Conservation (phyloP, 257 asterid species). For the Solanum microdontum region DNA sequence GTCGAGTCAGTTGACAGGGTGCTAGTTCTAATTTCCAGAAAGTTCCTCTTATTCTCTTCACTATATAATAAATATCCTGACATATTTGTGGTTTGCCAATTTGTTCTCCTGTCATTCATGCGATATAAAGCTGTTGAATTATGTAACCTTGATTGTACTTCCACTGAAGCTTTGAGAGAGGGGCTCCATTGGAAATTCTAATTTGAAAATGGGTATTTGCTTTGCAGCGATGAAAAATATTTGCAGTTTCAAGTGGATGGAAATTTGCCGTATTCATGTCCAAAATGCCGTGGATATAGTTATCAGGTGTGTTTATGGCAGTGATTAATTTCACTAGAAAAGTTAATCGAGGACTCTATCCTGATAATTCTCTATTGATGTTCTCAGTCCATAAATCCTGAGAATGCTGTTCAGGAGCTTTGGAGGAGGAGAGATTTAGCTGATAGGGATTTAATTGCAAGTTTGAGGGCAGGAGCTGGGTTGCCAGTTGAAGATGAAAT, state of each 20-base stretch:
- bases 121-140: neutral
- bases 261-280: slow-evolving; percentile 82
- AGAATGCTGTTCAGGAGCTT: slow-evolving; percentile 94
- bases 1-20: neutral
- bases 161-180: neutral
- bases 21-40: neutral
- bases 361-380: neutral
- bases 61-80: neutral
- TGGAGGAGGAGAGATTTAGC: slow-evolving; percentile 92
- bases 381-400: slow-evolving; percentile 57
- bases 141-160: neutral
- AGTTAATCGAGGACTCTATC: neutral
- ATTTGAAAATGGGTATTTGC: slow-evolving; percentile 2
- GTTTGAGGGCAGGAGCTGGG: slow-evolving; percentile 89
- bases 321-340: neutral
- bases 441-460: slow-evolving; percentile 70
- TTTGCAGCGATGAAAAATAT: slow-evolving; percentile 75
- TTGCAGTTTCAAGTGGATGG: slow-evolving; percentile 86
- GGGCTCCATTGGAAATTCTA: neutral
- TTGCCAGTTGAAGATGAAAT: slow-evolving; percentile 93
- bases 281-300: slow-evolving; percentile 92
- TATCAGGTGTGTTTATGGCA: slow-evolving; percentile 39
- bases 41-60: neutral
- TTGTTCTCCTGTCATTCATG: neutral
- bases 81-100: neutral